A percentile compares a stretch with the other conserved stretches of the same genome.
phyloP scores from a whole-genome alignment of 176 grass and related monocot species.

The Thalia dealbata region DNA sequence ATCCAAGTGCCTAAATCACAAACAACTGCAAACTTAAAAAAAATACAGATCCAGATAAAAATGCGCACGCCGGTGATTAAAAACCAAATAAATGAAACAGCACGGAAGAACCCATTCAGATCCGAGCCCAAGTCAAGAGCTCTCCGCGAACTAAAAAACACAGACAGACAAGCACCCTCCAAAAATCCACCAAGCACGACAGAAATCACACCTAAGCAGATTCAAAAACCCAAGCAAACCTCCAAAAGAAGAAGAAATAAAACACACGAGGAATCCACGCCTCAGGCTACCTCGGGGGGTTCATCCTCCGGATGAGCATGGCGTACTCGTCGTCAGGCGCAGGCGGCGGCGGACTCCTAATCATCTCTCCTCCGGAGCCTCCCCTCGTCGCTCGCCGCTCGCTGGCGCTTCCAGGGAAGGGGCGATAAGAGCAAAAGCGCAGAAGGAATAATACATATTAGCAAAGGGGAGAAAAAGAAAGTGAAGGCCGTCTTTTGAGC shows the following conservation, averaged over 20 bases:
- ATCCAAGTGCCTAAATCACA: neutral
- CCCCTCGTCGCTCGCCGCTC: too few relatives aligned
- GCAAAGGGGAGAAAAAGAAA: neutral
- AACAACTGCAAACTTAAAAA: neutral
- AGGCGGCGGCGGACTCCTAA: neutral
- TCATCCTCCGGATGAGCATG: slow-evolving; percentile 77
- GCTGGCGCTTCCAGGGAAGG: too few relatives aligned
- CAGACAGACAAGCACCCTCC: neutral
- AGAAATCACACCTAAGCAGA: neutral
- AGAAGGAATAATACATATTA: neutral
- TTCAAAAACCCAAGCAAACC: too few relatives aligned
- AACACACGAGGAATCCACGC: neutral
- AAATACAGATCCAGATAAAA: neutral
- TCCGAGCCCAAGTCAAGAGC: neutral
- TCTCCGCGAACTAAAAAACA: neutral
- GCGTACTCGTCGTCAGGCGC: slow-evolving; percentile 61
- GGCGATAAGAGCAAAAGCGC: too few relatives aligned
- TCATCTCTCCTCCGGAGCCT: neutral
- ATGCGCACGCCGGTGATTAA: neutral
- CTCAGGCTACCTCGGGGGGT: slow-evolving; percentile 52
- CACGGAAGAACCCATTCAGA: neutral
- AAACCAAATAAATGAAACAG: neutral
- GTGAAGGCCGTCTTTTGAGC: neutral
- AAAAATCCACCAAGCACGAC: neutral
- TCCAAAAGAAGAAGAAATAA: neutral